Percentiles rank a stretch among this genome's conserved stretches.
Conservation (phyloP, 2,329 filamentous ascomycete species). For the Talaromyces marneffei region DNA sequence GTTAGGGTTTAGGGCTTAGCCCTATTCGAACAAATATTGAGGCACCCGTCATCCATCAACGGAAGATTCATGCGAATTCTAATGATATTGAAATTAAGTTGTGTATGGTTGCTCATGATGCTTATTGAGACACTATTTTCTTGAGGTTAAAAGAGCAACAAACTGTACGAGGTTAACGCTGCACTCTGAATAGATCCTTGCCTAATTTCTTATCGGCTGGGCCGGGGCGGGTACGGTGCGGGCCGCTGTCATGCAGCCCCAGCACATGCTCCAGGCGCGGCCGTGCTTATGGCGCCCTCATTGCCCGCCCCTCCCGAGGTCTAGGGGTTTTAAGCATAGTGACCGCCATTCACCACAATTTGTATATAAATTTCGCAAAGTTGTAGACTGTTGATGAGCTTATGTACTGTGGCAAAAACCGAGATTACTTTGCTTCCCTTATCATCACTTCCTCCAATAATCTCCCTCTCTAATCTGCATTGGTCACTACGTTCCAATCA, state of each 20-base stretch:
- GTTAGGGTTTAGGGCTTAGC: background rate
- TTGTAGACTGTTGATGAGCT: background rate
- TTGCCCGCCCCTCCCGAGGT: background rate
- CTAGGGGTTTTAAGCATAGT: background rate
- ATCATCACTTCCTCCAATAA: background rate
- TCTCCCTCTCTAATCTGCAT: background rate
- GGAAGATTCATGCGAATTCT: background rate
- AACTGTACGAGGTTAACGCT: too few species aligned
- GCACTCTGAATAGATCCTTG: background rate
- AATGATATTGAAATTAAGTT: background rate
- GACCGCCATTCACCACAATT: background rate
- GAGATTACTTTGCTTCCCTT: background rate
- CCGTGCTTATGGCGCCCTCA: background rate
- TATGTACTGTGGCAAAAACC: background rate
- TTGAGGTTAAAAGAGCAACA: background rate
- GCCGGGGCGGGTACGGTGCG: background rate
- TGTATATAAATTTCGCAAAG: background rate
- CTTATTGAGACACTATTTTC: background rate
- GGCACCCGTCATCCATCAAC: background rate
- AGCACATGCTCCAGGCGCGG: background rate
- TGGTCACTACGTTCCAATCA: background rate
- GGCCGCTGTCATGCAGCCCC: background rate
- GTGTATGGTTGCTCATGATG: background rate
- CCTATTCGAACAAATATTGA: background rate
- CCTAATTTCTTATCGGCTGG: background rate